Conservation (phyloP, 805 yeast species). For the Saturnispora serradocipensis region DNA sequence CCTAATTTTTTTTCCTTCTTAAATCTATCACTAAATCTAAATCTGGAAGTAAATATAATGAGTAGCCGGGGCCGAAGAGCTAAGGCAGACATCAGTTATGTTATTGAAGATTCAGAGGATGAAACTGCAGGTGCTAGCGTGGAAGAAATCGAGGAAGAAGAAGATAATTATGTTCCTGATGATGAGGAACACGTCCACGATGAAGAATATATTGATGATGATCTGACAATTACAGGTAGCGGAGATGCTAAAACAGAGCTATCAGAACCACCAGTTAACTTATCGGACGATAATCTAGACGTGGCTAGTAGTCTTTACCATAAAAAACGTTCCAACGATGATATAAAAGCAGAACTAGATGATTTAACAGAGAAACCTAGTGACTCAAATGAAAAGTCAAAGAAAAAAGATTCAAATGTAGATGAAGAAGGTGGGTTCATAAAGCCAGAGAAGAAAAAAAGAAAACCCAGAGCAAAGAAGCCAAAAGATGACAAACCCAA, state of each 20-base stretch:
- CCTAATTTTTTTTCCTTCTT: constrained; percentile 5
- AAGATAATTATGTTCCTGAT: constrained; percentile 30
- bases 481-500: constrained; percentile 36
- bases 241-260: constrained; percentile 24
- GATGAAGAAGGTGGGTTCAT: constrained; percentile 31
- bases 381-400: constrained; percentile 20
- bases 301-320: background rate
- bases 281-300: constrained; percentile 9
- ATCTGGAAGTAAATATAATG: background rate
- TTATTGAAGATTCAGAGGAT: constrained; percentile 1
- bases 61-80: background rate
- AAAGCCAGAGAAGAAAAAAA: constrained; percentile 8
- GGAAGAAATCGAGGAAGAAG: constrained; percentile 5
- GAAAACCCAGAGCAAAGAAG: constrained; percentile 13
- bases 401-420: constrained; percentile 35
- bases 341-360: constrained; percentile 3
- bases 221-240: constrained; percentile 23
- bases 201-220: constrained; percentile 32
- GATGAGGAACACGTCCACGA: constrained; percentile 16
- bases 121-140: background rate
- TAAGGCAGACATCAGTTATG: background rate
- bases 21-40: background rate
- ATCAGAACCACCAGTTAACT: constrained; percentile 33
- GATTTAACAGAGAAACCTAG: constrained; percentile 14
- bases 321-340: constrained; percentile 4